Conservation (phyloP, 805 yeast genomes). For the Candida pseudofarinosa region DNA sequence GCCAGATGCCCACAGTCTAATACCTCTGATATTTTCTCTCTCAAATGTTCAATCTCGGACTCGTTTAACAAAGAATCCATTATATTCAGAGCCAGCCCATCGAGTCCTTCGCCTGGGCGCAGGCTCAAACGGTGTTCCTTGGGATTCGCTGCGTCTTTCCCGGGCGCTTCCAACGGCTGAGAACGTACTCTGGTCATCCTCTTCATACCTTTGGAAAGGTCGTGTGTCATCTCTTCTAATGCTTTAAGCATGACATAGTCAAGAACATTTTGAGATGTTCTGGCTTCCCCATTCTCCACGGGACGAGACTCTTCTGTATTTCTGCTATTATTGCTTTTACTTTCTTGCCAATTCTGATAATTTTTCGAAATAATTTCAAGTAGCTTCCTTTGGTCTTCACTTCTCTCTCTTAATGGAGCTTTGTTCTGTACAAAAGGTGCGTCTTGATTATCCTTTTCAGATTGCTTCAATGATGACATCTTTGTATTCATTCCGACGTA, state of each 20-base stretch:
- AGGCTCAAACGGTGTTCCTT: background rate
- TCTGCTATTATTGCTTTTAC: slow-evolving; percentile 21
- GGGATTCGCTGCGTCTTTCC: background rate
- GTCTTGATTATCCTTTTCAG: background rate
- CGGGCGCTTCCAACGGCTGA: background rate
- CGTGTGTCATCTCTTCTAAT: slow-evolving; percentile 24
- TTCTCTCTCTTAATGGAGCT: background rate
- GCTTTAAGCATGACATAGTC: slow-evolving; percentile 28
- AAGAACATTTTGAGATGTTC: slow-evolving; percentile 16
- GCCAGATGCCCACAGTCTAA: slow-evolving; percentile 12
- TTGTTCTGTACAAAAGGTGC: background rate
- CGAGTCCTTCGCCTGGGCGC: background rate
- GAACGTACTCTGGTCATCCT: background rate
- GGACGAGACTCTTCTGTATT: slow-evolving; percentile 26
- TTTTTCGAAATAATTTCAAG: slow-evolving; percentile 31
- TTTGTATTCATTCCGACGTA: background rate
- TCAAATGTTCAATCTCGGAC: slow-evolving; percentile 25
- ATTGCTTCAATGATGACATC: background rate
- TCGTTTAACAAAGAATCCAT: slow-evolving; percentile 15
- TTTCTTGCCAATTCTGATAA: slow-evolving; percentile 37
- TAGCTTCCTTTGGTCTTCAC: slow-evolving; percentile 21
- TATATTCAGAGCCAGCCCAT: background rate
- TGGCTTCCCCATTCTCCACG: slow-evolving; percentile 21
- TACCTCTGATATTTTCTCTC: slow-evolving; percentile 23
- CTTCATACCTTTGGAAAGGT: slow-evolving; percentile 6